A percentile compares a stretch with the other conserved stretches of the same genome.
Evolutionary conservation across 495 filamentous ascomycete species (phyloP).

Genomic region (Neurospora hispaniola): DNA sequence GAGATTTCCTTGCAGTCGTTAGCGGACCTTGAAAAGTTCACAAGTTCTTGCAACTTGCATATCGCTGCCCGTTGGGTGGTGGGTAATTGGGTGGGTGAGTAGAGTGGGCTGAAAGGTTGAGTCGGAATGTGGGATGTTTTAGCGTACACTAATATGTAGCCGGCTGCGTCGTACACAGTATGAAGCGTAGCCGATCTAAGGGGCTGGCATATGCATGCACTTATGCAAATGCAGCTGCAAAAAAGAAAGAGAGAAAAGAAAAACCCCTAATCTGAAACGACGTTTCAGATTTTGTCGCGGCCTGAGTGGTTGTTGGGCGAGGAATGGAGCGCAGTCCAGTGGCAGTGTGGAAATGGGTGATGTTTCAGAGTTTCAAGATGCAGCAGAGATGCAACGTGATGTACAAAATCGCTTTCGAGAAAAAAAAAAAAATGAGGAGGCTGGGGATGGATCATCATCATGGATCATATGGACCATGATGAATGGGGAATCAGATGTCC

Average conservation of each 20-base stretch:
- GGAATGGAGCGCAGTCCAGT: not conserved
- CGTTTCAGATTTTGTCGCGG: not conserved
- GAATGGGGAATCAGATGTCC: not conserved
- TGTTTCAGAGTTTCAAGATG: not conserved
- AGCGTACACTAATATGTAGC: not conserved
- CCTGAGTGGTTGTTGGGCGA: not conserved
- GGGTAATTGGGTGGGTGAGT: too few relatives aligned
- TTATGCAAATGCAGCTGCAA: not conserved
- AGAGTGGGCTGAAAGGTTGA: not conserved
- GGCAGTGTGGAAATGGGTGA: not conserved
- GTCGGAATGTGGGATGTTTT: not conserved
- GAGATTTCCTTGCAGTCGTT: not conserved
- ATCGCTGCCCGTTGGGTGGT: not conserved
- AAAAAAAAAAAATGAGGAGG: not conserved
- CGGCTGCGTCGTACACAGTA: not conserved
- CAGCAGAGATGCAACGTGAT: not conserved
- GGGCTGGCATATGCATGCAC: not conserved
- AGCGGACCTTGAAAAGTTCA: not conserved
- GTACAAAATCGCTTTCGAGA: too few relatives aligned
- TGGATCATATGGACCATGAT: not conserved
- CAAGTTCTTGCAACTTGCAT: not conserved
- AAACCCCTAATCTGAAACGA: not conserved
- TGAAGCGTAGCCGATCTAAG: not conserved
- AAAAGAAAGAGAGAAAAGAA: not conserved
- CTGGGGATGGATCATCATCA: not conserved